Percentiles rank a stretch among this genome's conserved stretches.
Evolutionary conservation across 1,284 basidiomycete species (phyloP).

Genomic region (Ceratobasidium sp.): DNA sequence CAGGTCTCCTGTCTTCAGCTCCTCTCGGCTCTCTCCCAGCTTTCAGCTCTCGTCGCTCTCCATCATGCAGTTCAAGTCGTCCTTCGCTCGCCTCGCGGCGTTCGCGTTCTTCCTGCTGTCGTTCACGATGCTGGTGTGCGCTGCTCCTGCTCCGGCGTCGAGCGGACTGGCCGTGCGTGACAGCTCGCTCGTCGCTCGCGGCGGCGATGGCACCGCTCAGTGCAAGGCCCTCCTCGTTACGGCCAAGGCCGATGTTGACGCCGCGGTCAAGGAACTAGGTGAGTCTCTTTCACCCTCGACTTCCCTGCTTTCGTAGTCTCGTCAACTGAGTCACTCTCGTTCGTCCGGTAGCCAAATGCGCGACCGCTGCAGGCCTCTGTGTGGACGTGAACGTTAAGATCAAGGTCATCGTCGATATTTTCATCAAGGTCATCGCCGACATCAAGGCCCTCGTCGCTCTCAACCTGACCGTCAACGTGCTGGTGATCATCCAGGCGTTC

Average conservation of each 20-base stretch:
- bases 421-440: slow-evolving; percentile 10
- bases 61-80: slow-evolving; percentile 31
- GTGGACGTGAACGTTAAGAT: background rate
- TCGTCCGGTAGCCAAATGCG: too few species aligned
- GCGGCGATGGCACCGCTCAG: background rate
- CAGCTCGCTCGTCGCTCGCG: slow-evolving; percentile 11
- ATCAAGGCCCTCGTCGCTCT: slow-evolving; percentile 7
- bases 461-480: slow-evolving; percentile 2
- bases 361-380: too few species aligned
- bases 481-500: background rate
- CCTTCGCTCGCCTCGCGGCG: slow-evolving; percentile 3
- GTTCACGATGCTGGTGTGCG: slow-evolving; percentile 22
- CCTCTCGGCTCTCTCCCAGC: slow-evolving; percentile 2
- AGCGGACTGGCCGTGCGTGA: background rate
- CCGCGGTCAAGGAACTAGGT: background rate
- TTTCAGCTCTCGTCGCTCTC: background rate
- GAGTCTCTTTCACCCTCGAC: background rate
- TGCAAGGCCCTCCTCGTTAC: background rate
- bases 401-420: background rate
- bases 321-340: background rate
- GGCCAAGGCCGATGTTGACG: background rate
- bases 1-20: slow-evolving; percentile 30
- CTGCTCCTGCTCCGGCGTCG: slow-evolving; percentile 13
- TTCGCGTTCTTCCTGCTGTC: slow-evolving; percentile 25
- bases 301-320: background rate